Evolutionary conservation across 495 filamentous ascomycete species (phyloP).

Genomic region (Aspergillus homomorphus): DNA sequence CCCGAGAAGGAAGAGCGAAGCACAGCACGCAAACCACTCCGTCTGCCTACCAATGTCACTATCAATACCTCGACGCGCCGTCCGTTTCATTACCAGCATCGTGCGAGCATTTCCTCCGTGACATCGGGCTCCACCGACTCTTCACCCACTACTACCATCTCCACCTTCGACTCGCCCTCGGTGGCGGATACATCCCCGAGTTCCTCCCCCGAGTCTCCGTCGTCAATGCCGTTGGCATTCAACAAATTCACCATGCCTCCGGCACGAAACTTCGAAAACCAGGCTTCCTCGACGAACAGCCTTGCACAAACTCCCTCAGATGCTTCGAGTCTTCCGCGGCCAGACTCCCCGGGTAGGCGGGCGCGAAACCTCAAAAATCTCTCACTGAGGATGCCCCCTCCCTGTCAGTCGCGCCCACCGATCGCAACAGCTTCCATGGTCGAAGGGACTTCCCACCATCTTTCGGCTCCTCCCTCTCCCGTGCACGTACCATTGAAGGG

Average conservation of each 20-base stretch:
- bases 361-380: constrained; percentile 90
- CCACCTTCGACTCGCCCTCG: constrained; percentile 83
- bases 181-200: constrained; percentile 87
- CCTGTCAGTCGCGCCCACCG: constrained; percentile 43
- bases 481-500: constrained; percentile 73
- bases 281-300: constrained; percentile 21
- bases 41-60: constrained; percentile 32
- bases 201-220: constrained; percentile 86
- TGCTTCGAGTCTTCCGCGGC: constrained; percentile 39
- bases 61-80: constrained; percentile 29
- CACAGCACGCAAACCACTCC: constrained; percentile 23
- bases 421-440: constrained; percentile 48
- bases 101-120: constrained; percentile 61
- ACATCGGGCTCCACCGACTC: constrained; percentile 85
- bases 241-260: constrained; percentile 34
- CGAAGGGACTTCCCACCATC: constrained; percentile 42
- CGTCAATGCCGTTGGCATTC: constrained; percentile 50
- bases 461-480: constrained; percentile 80
- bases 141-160: constrained; percentile 93
- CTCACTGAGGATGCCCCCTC: constrained; percentile 75
- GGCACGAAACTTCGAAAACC: constrained; percentile 27
- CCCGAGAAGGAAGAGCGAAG: constrained; percentile 32
- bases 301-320: constrained; percentile 29
- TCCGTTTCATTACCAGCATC: constrained; percentile 35
- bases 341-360: constrained; percentile 64